Conservation (phyloP, 495 filamentous ascomycete genomes). For the Penicillium daleae region DNA sequence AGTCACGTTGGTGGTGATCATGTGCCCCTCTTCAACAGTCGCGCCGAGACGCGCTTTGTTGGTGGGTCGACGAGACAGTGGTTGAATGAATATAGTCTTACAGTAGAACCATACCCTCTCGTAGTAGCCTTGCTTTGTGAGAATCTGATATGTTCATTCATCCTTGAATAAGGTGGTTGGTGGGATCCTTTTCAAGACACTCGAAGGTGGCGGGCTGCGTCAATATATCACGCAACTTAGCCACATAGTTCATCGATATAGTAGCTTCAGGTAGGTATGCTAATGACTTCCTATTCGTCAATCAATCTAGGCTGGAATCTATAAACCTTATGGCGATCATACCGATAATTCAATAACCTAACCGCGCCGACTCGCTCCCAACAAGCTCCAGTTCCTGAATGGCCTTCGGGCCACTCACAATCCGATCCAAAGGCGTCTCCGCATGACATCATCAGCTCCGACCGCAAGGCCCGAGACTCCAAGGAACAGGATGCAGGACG, state of each 20-base stretch:
- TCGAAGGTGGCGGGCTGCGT: neutral
- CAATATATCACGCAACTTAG: neutral
- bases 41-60: neutral
- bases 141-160: no score
- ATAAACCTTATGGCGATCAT: neutral
- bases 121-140: no score
- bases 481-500: no score
- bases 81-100: no score
- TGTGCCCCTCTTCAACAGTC: neutral
- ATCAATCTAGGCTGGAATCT: neutral
- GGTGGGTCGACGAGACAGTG: neutral
- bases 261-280: no score
- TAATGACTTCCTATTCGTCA: neutral
- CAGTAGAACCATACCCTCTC: no score
- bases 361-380: no score
- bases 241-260: neutral
- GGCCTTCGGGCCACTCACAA: neutral
- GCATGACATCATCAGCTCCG: conserved; percentile 34
- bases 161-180: no score
- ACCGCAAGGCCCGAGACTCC: no score
- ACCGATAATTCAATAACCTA: neutral
- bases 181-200: no score
- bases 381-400: neutral
- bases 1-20: neutral
- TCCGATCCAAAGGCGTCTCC: conserved; percentile 17